A percentile compares a stretch with the other conserved stretches of the same genome.
Evolutionary conservation across 73 alveolate genomes (phyloP).

Genomic region (Paramecium tetraurelia): DNA sequence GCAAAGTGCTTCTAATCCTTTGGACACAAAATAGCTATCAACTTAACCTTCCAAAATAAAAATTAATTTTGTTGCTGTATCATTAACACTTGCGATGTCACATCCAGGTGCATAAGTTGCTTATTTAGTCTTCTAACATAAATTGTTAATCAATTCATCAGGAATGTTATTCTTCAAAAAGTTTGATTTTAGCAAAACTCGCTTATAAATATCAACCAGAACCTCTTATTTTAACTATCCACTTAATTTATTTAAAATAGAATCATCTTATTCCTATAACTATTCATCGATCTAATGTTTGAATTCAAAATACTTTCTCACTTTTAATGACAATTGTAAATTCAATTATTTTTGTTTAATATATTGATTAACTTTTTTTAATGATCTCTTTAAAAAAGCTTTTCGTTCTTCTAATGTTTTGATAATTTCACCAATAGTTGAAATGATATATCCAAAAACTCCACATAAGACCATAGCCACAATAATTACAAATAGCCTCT

Average conservation of each 20-base stretch:
- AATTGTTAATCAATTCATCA: background rate
- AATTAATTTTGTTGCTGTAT: background rate
- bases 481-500: slow-evolving; percentile 42
- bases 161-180: slow-evolving; percentile 17
- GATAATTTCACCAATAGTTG: slow-evolving; percentile 54
- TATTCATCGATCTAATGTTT: background rate
- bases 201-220: slow-evolving; percentile 41
- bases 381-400: background rate
- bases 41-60: slow-evolving; percentile 23
- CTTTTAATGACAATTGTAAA: slow-evolving; percentile 42
- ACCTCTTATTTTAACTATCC: slow-evolving; percentile 47
- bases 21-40: background rate
- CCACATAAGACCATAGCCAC: slow-evolving; percentile 58
- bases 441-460: slow-evolving; percentile 54
- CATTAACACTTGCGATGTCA: background rate
- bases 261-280: slow-evolving; percentile 41
- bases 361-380: slow-evolving; percentile 49
- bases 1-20: background rate
- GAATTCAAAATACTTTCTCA: slow-evolving; percentile 58
- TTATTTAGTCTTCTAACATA: slow-evolving; percentile 10
- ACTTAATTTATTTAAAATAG: slow-evolving; percentile 11
- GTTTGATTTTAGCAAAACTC: background rate
- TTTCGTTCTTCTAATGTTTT: slow-evolving; percentile 29
- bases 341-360: slow-evolving; percentile 42
- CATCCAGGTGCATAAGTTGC: background rate